These are phyloP conservation scores for Dactylonectria macrodidyma DNA, from an alignment of 2,329 filamentous ascomycete species.

Conservation along the genomic window DNA sequence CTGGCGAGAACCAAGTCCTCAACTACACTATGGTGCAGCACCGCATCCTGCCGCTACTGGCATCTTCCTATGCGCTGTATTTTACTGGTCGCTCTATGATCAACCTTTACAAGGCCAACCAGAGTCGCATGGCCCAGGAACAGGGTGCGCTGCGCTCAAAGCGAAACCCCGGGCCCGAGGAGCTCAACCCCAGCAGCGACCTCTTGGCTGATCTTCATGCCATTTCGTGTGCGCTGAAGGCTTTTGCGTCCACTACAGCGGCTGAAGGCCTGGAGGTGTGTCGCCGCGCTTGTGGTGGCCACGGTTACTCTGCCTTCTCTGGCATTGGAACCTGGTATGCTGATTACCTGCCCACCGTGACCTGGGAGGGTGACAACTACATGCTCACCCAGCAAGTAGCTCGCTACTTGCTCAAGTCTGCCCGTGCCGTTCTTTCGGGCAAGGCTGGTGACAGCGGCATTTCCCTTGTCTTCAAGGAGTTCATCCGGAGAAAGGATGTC, in stretches of 20 bases:
- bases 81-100: conserved; percentile 86
- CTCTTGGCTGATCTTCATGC: conserved; percentile 82
- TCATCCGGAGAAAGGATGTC: conserved; percentile 76
- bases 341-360: conserved; percentile 79
- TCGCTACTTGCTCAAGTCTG: conserved; percentile 83
- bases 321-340: conserved; percentile 84
- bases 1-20: conserved; percentile 80
- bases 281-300: conserved; percentile 82
- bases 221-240: conserved; percentile 83
- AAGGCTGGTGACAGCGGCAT: conserved; percentile 59
- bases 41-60: conserved; percentile 79
- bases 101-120: conserved; percentile 79
- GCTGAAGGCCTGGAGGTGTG: conserved; percentile 83
- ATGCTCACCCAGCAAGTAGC: conserved; percentile 87
- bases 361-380: conserved; percentile 87
- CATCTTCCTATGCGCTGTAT: conserved; percentile 83
- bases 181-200: conserved; percentile 74
- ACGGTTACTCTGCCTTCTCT: conserved; percentile 82
- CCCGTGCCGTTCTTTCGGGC: conserved; percentile 77
- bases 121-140: conserved; percentile 72
- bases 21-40: conserved; percentile 89
- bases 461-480: conserved; percentile 73
- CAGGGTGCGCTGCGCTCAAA: conserved; percentile 56
- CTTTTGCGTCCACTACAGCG: conserved; percentile 78
- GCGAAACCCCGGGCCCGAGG: conserved; percentile 77